Conservation (phyloP, 106 monocot genomes). For the Hemerocallis citrina region DNA sequence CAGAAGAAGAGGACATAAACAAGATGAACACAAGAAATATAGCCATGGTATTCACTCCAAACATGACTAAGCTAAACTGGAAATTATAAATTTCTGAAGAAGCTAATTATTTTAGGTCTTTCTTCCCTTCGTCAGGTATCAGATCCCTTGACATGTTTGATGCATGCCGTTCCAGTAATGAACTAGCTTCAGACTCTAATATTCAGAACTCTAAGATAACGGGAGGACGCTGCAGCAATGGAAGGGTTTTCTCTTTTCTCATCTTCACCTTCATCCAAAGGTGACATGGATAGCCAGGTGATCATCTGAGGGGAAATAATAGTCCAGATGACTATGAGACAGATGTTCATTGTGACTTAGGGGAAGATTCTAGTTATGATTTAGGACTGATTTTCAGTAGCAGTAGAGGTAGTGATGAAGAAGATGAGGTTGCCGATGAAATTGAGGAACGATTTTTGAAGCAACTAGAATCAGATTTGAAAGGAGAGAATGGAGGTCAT, state of each 20-base stretch:
- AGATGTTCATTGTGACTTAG: not conserved
- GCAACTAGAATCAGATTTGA: conserved; percentile 8
- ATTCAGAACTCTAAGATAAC: conserved; percentile 19
- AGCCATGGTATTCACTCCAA: conserved; percentile 22
- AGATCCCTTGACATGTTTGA: conserved; percentile 50
- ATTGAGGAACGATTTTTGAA: conserved; percentile 1
- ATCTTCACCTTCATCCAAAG: not conserved
- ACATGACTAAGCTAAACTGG: conserved; percentile 25
- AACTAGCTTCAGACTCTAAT: conserved; percentile 29
- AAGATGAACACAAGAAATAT: conserved; percentile 25
- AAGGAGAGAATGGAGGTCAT: not conserved
- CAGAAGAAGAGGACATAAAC: conserved; percentile 15
- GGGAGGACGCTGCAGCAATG: conserved; percentile 11
- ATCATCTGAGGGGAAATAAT: not conserved
- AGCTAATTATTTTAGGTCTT: too few relatives aligned
- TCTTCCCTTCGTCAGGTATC: conserved; percentile 22
- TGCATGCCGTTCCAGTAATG: conserved; percentile 64
- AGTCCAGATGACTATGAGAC: not conserved
- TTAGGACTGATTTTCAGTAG: not conserved
- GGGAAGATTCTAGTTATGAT: not conserved
- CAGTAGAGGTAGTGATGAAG: not conserved
- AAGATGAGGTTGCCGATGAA: not conserved
- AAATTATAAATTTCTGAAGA: too few relatives aligned
- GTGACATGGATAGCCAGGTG: not conserved
- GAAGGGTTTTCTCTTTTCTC: conserved; percentile 1